Evolutionary conservation across 176 grass and related monocot genomes (phyloP).

Genomic region (Aechmea fasciata): DNA sequence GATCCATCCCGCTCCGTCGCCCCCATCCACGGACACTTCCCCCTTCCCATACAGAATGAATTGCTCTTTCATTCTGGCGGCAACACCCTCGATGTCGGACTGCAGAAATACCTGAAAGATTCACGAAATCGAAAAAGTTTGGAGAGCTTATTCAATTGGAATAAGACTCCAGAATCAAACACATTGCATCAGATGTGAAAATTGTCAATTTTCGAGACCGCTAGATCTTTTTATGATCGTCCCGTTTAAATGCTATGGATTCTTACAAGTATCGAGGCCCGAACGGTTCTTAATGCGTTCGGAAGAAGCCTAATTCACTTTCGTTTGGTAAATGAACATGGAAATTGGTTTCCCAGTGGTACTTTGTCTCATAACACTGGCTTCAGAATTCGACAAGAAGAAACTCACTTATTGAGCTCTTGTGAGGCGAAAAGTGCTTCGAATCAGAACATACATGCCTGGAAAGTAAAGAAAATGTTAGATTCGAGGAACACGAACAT

Average conservation of each 20-base stretch:
- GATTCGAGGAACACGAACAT: neutral
- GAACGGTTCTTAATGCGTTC: too few species aligned
- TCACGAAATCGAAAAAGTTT: neutral
- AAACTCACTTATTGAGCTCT: too few species aligned
- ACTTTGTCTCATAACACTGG: too few species aligned
- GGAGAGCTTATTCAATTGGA: neutral
- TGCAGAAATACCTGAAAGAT: constrained; percentile 70
- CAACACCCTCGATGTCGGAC: constrained; percentile 63
- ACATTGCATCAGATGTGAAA: neutral
- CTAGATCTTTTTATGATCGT: too few species aligned
- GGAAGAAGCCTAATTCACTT: too few species aligned
- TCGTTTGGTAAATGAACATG: too few species aligned
- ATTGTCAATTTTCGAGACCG: too few species aligned
- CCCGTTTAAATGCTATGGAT: too few species aligned
- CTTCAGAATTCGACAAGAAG: too few species aligned
- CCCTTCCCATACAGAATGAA: constrained; percentile 49
- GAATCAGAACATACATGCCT: neutral
- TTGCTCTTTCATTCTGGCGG: constrained; percentile 56
- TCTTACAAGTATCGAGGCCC: too few species aligned
- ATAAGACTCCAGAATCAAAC: neutral
- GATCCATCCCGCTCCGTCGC: constrained; percentile 15
- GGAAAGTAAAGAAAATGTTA: neutral
- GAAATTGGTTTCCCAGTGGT: too few species aligned
- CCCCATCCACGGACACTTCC: constrained; percentile 36
- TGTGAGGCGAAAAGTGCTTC: neutral